A percentile compares a stretch with the other conserved stretches of the same genome.
These are phyloP conservation scores for Amphirosellinia nigrospora DNA, from an alignment of 495 filamentous ascomycete genomes.

Conservation along the genomic window DNA sequence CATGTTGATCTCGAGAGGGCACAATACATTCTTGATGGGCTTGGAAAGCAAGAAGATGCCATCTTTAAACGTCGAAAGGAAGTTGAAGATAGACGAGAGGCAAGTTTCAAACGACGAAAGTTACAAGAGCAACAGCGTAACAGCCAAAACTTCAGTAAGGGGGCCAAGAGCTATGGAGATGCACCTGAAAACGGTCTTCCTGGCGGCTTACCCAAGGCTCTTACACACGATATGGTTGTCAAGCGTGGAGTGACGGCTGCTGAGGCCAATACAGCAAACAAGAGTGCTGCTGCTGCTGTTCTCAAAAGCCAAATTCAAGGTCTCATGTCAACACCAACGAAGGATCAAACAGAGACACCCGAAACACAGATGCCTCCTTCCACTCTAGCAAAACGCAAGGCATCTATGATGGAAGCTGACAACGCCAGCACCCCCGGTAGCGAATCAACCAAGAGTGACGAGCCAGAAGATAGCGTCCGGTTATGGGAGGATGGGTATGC, in stretches of 20 bases:
- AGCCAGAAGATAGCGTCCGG: conserved; percentile 75
- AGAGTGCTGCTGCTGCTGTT: conserved; percentile 89
- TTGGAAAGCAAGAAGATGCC: conserved; percentile 93
- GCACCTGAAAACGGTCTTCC: conserved; percentile 28
- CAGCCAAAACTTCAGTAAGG: conserved; percentile 53
- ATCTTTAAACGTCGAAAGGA: conserved; percentile 89
- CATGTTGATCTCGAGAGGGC: conserved; percentile 85
- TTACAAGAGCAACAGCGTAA: conserved; percentile 62
- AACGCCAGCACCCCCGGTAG: conserved; percentile 58
- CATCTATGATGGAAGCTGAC: conserved; percentile 64
- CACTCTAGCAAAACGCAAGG: conserved; percentile 61
- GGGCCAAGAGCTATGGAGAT: conserved; percentile 38
- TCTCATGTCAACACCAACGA: conserved; percentile 42
- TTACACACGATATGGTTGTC: conserved; percentile 88
- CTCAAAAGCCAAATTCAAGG: conserved; percentile 80
- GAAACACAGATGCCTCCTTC: conserved; percentile 45
- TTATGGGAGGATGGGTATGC: conserved; percentile 96
- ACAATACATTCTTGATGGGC: conserved; percentile 84
- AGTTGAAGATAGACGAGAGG: conserved; percentile 79
- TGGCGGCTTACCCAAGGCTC: conserved; percentile 54
- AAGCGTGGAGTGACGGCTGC: conserved; percentile 72
- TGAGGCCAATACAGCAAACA: conserved; percentile 85
- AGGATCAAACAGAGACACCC: conserved; percentile 29
- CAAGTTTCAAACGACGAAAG: conserved; percentile 77
- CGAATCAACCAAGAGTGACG: conserved; percentile 50